These are phyloP conservation scores for Fusarium sp. DNA, from an alignment of 2,329 filamentous ascomycete species.

Conservation along the genomic window DNA sequence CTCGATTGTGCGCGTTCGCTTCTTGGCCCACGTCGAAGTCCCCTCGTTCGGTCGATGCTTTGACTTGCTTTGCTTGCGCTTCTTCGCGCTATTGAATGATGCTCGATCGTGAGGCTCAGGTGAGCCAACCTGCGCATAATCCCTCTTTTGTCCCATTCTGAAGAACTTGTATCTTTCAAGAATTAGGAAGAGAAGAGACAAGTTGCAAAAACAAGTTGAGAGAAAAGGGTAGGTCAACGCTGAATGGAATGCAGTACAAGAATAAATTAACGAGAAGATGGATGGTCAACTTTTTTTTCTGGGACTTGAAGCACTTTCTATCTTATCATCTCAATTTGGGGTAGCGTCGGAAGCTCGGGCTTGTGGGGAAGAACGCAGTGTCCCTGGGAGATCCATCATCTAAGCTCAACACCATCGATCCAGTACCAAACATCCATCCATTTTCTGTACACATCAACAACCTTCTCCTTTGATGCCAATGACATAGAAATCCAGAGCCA, in stretches of 20 bases:
- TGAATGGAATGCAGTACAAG: conserved; percentile 1
- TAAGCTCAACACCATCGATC: conserved; percentile 26
- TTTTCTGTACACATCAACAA: not conserved
- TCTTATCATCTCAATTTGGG: conserved; percentile 45
- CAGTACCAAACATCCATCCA: not conserved
- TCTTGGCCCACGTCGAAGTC: conserved; percentile 74
- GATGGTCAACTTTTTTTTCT: conserved; percentile 44
- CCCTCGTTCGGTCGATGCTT: conserved; percentile 62
- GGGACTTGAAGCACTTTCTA: conserved; percentile 37
- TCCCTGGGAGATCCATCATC: conserved; percentile 31
- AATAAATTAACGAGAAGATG: conserved; percentile 7
- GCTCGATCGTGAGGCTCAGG: conserved; percentile 41
- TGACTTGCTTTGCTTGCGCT: conserved; percentile 52
- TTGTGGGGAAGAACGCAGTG: conserved; percentile 31
- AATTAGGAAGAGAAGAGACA: not conserved
- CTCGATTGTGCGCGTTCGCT: conserved; percentile 77
- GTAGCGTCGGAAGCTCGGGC: conserved; percentile 29
- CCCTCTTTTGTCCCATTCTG: conserved; percentile 52
- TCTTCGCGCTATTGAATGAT: conserved; percentile 48
- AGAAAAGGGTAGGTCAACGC: conserved; percentile 1
- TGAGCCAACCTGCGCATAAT: conserved; percentile 49
- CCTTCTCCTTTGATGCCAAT: conserved; percentile 22
- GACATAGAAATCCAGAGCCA: conserved; percentile 3
- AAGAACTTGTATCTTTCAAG: not conserved
- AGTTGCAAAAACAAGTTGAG: conserved; percentile 1